A percentile compares a stretch with the other conserved stretches of the same genome.
phyloP scores from a whole-genome alignment of 805 yeast genomes.

The Debaryomyces maramus region DNA sequence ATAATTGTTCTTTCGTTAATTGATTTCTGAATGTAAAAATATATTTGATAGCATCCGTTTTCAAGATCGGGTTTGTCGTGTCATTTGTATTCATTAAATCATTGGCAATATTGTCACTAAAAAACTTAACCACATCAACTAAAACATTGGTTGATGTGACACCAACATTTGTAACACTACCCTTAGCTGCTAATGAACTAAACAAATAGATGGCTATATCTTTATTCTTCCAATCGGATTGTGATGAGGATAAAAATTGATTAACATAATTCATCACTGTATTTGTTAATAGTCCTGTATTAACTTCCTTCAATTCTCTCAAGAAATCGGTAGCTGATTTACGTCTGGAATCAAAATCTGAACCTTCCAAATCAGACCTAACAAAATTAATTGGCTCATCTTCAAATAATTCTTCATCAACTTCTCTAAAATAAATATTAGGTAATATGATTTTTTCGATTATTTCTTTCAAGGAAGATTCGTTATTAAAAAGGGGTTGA shows the following conservation, averaged over 20 bases:
- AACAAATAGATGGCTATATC: slow-evolving; percentile 86
- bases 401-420: slow-evolving; percentile 91
- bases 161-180: slow-evolving; percentile 82
- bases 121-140: slow-evolving; percentile 85
- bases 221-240: slow-evolving; percentile 74
- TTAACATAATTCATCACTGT: slow-evolving; percentile 73
- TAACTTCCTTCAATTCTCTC: slow-evolving; percentile 77
- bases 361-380: slow-evolving; percentile 91
- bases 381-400: slow-evolving; percentile 96
- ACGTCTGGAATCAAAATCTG: slow-evolving; percentile 90
- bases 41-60: slow-evolving; percentile 90
- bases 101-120: slow-evolving; percentile 74
- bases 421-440: slow-evolving; percentile 78
- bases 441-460: slow-evolving; percentile 86
- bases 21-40: slow-evolving; percentile 90
- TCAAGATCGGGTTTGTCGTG: slow-evolving; percentile 70
- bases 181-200: slow-evolving; percentile 88
- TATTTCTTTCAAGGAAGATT: slow-evolving; percentile 65
- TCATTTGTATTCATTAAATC: slow-evolving; percentile 57
- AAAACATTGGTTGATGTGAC: slow-evolving; percentile 81
- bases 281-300: slow-evolving; percentile 71
- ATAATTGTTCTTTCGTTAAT: slow-evolving; percentile 78
- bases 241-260: slow-evolving; percentile 57
- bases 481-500: slow-evolving; percentile 60
- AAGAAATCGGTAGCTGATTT: slow-evolving; percentile 91